Conservation (phyloP, 1,284 basidiomycete species). For the Cryptococcus amylolentus region DNA sequence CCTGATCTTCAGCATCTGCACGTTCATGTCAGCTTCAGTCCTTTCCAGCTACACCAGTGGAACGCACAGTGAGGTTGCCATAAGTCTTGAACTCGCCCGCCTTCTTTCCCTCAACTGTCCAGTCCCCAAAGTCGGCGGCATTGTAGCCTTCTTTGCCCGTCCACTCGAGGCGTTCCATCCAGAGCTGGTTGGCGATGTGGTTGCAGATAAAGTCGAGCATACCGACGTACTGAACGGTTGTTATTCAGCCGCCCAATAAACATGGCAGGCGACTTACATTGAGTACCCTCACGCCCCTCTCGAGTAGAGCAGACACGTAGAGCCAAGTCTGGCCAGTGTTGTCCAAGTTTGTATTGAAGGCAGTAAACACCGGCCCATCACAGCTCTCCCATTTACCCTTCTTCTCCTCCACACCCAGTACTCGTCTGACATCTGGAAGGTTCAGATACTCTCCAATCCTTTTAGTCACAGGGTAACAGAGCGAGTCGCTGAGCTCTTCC, state of each 20-base stretch:
- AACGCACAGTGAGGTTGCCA: constrained; percentile 62
- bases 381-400: constrained; percentile 57
- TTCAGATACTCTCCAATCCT: constrained; percentile 57
- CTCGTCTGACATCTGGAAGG: constrained; percentile 54
- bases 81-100: constrained; percentile 60
- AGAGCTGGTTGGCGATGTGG: constrained; percentile 63
- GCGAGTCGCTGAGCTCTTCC: constrained; percentile 45
- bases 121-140: constrained; percentile 48
- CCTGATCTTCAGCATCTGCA: constrained; percentile 34
- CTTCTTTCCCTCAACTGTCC: constrained; percentile 52
- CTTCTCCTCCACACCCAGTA: constrained; percentile 61
- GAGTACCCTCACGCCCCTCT: constrained; percentile 66
- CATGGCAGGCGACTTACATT: constrained; percentile 48
- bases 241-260: background rate
- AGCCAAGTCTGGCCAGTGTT: constrained; percentile 47
- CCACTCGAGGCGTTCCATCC: constrained; percentile 64
- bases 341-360: constrained; percentile 38
- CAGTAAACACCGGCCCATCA: constrained; percentile 48
- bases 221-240: constrained; percentile 27
- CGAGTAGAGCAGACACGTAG: constrained; percentile 67
- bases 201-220: constrained; percentile 77
- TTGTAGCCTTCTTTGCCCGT: constrained; percentile 57
- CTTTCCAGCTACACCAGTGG: constrained; percentile 50
- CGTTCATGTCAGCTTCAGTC: background rate
- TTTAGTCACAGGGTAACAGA: constrained; percentile 51